phyloP scores from a whole-genome alignment of 208 protist genomes.

The Leishmania arabica region DNA sequence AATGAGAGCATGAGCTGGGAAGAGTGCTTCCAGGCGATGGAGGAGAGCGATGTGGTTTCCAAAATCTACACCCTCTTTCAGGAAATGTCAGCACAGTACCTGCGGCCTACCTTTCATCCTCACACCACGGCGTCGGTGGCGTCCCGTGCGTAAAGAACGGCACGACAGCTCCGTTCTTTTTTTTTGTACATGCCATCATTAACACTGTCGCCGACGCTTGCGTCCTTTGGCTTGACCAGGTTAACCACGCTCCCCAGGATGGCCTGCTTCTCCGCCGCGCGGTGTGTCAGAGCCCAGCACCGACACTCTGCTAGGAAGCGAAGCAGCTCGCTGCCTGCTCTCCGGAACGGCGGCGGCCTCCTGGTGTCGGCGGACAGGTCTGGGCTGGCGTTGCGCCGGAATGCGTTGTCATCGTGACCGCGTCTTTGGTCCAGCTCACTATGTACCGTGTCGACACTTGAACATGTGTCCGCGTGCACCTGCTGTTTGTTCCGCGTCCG shows the following conservation, averaged over 20 bases:
- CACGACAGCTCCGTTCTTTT: neutral
- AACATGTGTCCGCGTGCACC: neutral
- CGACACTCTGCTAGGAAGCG: neutral
- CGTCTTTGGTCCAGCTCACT: neutral
- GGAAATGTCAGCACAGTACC: conserved; percentile 24
- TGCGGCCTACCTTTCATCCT: conserved; percentile 15
- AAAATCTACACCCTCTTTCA: conserved; percentile 47
- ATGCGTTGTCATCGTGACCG: neutral
- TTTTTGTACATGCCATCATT: neutral
- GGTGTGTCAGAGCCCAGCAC: neutral
- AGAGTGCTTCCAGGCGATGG: conserved; percentile 34
- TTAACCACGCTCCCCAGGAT: neutral
- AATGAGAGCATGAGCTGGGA: conserved; percentile 39
- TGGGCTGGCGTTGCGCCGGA: neutral
- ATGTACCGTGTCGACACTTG: neutral
- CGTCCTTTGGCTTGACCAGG: neutral
- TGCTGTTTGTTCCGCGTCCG: neutral
- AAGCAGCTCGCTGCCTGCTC: neutral
- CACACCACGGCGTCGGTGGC: no score
- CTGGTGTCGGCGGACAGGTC: neutral
- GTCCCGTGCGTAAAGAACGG: no score
- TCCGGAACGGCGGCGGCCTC: neutral
- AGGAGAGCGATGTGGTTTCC: conserved; percentile 38
- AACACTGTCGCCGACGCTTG: neutral
- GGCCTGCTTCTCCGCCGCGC: neutral